Base-by-base conservation (phyloP, 352 stramenopile genomes). In the Phytopythium kandeliae region DNA sequence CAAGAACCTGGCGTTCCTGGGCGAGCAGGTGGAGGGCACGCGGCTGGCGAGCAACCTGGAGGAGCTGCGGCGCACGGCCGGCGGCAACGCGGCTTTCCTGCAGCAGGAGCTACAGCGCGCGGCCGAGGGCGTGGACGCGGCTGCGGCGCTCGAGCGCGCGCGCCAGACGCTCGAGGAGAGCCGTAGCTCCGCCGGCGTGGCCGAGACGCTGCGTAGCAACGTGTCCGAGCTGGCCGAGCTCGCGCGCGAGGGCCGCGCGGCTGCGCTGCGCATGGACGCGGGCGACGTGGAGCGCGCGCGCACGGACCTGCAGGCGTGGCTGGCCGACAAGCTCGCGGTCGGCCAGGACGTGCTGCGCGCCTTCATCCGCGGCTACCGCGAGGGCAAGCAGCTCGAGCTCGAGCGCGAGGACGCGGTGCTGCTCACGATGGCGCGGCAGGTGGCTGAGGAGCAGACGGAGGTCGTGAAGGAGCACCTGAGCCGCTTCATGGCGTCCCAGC, bases 261-360 rank as follows among this genome's bases (percentile, higher is more conserved):
- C 71, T 4, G 78, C 79, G 10, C 53, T 92, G 12, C 47, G 55
- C 7, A 52, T 92, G 31, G 78, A 92, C 9, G 71, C 63, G 22
- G 50, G 80, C 42, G 81, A 95, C 33, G 48, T 95, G 0, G 71
- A 91, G 0, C 63, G 55, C 0, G 63, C 85, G 24, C 89, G 89
- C 58, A 42, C 36, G 4, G 78, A 82, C 1, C 65, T 67, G 33
- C 79, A 95, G 57, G 84, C 71, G 51, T 95, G 84, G 84, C 68
- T 90, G 19, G 76, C 78, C 2, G 84, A 95, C 67, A 95, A 95
- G 48, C 66, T 95, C 52, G 62, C 87, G 51, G 81, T 95, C 24
- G 84, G 78, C 17, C 81, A 92, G 57, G 72, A 70, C 9, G 83
- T 92, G 60, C 62, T 95, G 26, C 66, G 87, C 67, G 77, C 78